Evolutionary conservation across 148 eudicot genomes (phyloP).

Genomic region (Hydrangea macrophylla): DNA sequence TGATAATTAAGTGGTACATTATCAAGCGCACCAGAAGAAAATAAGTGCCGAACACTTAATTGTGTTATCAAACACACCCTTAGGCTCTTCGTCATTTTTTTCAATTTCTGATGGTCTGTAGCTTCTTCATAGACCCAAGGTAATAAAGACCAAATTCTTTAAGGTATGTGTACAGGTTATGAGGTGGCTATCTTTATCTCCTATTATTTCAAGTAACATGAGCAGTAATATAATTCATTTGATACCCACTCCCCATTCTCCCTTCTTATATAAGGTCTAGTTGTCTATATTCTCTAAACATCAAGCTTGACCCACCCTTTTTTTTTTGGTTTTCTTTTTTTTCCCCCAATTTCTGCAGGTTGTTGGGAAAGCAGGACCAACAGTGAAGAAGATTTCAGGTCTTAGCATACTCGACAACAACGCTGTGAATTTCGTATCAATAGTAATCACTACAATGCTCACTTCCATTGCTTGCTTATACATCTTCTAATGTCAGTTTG

Average conservation of each 20-base stretch:
- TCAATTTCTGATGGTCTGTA: too few relatives aligned
- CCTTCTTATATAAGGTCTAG: neutral
- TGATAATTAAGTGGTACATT: too few relatives aligned
- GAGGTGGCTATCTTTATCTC: too few relatives aligned
- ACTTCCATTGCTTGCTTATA: constrained; percentile 41
- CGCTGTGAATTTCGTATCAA: constrained; percentile 51
- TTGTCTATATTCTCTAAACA: neutral
- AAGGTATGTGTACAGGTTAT: too few relatives aligned
- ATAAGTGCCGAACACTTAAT: too few relatives aligned
- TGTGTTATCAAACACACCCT: neutral
- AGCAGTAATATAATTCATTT: neutral
- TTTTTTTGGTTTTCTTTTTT: too few relatives aligned
- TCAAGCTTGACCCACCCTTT: neutral
- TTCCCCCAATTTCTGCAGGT: constrained; percentile 45
- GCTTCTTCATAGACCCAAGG: too few relatives aligned
- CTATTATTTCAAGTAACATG: neutral
- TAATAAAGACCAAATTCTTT: too few relatives aligned
- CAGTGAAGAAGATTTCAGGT: constrained; percentile 57
- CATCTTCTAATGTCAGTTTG: constrained; percentile 33
- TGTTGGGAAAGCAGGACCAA: constrained; percentile 57
- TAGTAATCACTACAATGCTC: constrained; percentile 40
- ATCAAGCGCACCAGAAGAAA: too few relatives aligned
- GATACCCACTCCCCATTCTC: neutral
- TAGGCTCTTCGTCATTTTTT: neutral
- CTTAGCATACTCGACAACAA: constrained; percentile 55